Conservation (phyloP, 352 stramenopile genomes). For the Globisporangium canariense region DNA sequence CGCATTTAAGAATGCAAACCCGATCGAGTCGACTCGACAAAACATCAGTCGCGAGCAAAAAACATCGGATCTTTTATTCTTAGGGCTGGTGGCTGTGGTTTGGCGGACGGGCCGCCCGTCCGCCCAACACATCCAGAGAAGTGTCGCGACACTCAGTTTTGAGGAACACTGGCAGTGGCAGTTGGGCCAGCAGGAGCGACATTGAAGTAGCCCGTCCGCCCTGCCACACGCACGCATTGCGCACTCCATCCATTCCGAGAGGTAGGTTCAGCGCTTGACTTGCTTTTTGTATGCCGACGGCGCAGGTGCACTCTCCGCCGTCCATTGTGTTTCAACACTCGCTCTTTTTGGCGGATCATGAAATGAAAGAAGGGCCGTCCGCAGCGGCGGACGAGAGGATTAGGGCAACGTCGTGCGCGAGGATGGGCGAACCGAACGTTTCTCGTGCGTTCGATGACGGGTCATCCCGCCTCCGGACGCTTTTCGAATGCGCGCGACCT, state of each 20-base stretch:
- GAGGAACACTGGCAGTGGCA: not conserved
- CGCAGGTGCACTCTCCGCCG: not conserved
- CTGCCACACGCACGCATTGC: not conserved
- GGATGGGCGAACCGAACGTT: constrained; percentile 9
- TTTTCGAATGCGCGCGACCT: constrained; percentile 4
- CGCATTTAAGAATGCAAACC: not conserved
- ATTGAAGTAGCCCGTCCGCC: not conserved
- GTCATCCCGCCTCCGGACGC: constrained; percentile 6
- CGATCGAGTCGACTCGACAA: not conserved
- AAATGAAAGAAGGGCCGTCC: not conserved
- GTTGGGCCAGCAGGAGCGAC: not conserved
- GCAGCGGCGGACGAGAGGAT: not conserved
- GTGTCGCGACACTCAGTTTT: too few species aligned
- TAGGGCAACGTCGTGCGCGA: not conserved
- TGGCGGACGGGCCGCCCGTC: not conserved
- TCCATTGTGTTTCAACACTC: constrained; percentile 10
- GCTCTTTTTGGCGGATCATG: not conserved
- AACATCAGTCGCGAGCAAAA: not conserved
- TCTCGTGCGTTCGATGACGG: not conserved
- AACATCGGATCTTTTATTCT: constrained; percentile 1
- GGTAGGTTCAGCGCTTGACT: constrained; percentile 1
- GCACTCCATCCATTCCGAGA: not conserved
- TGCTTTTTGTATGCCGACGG: not conserved
- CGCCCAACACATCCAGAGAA: not conserved
- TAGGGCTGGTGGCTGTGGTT: not conserved